These are phyloP conservation scores for Melastoma malabathricum DNA, from an alignment of 345 rosid species.

Conservation along the genomic window DNA sequence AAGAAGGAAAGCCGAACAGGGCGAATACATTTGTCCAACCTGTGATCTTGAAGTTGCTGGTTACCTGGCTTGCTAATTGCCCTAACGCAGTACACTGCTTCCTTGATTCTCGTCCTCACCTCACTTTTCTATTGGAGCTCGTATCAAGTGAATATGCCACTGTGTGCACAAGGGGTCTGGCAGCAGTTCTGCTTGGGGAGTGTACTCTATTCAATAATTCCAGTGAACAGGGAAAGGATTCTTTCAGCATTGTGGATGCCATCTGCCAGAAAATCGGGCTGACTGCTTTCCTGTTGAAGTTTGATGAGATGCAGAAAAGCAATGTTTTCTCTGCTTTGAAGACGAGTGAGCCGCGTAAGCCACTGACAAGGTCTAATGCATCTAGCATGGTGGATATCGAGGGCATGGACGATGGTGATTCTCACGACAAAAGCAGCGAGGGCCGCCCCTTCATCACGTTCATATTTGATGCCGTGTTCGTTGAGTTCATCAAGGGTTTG, in stretches of 20 bases:
- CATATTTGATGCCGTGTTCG: slow-evolving; percentile 46
- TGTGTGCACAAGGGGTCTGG: slow-evolving; percentile 61
- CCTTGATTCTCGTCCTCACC: slow-evolving; percentile 77
- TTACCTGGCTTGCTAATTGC: slow-evolving; percentile 77
- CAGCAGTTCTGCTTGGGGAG: slow-evolving; percentile 76
- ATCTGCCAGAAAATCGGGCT: slow-evolving; percentile 86
- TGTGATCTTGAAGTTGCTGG: slow-evolving; percentile 72
- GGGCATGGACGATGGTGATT: slow-evolving; percentile 40
- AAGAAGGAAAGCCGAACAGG: slow-evolving; percentile 48
- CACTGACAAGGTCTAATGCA: slow-evolving; percentile 66
- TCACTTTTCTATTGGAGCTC: slow-evolving; percentile 67
- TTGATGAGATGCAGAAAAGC: slow-evolving; percentile 85
- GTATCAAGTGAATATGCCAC: slow-evolving; percentile 59
- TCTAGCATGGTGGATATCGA: slow-evolving; percentile 76
- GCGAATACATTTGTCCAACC: slow-evolving; percentile 49
- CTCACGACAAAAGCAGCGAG: slow-evolving; percentile 37
- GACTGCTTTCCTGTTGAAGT: slow-evolving; percentile 60
- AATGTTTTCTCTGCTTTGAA: slow-evolving; percentile 45
- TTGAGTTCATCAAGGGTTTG: slow-evolving; percentile 38
- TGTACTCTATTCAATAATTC: slow-evolving; percentile 68
- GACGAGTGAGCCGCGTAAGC: slow-evolving; percentile 38
- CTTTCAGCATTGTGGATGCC: slow-evolving; percentile 64
- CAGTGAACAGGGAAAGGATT: slow-evolving; percentile 62
- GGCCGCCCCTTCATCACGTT: slow-evolving; percentile 62
- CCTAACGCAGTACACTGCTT: slow-evolving; percentile 80